Evolutionary conservation across 306 rosid species (phyloP).

Genomic region (Vicia sativa): DNA sequence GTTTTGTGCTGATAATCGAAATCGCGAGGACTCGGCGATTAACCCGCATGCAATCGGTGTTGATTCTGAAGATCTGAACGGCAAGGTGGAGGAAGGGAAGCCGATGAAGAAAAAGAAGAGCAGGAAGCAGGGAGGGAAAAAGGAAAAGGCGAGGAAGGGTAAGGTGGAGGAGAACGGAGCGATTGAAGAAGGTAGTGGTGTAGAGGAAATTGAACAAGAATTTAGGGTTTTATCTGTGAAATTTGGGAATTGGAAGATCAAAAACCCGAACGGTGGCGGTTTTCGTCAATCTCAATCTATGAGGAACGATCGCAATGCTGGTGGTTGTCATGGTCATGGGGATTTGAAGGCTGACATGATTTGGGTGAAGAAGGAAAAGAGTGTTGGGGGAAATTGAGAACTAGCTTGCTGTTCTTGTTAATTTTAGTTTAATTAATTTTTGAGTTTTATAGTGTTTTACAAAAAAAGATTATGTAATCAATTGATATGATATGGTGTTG

Average conservation of each 20-base stretch:
- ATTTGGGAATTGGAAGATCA: background rate
- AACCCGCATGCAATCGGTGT: background rate
- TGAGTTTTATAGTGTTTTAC: background rate
- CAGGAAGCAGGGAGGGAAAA: background rate
- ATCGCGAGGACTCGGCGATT: background rate
- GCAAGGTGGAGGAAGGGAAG: background rate
- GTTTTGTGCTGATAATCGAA: background rate
- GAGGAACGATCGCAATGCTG: conserved; percentile 13
- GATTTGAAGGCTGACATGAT: conserved; percentile 18
- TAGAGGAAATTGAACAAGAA: conserved; percentile 35
- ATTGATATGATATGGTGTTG: background rate
- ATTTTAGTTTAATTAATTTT: background rate
- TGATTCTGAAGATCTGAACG: conserved; percentile 11
- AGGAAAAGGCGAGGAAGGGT: background rate
- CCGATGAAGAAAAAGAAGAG: background rate
- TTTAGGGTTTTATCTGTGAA: conserved; percentile 34
- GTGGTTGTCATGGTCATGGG: background rate
- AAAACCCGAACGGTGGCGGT: conserved; percentile 16
- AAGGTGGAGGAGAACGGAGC: background rate
- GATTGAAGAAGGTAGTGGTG: background rate
- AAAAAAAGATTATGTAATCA: background rate
- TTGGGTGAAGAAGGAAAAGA: conserved; percentile 62
- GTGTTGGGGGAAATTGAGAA: conserved; percentile 31
- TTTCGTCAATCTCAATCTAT: background rate
- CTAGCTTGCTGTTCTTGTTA: background rate